These are phyloP conservation scores for Lophium mytilinum DNA, from an alignment of 495 filamentous ascomycete species.

Conservation along the genomic window DNA sequence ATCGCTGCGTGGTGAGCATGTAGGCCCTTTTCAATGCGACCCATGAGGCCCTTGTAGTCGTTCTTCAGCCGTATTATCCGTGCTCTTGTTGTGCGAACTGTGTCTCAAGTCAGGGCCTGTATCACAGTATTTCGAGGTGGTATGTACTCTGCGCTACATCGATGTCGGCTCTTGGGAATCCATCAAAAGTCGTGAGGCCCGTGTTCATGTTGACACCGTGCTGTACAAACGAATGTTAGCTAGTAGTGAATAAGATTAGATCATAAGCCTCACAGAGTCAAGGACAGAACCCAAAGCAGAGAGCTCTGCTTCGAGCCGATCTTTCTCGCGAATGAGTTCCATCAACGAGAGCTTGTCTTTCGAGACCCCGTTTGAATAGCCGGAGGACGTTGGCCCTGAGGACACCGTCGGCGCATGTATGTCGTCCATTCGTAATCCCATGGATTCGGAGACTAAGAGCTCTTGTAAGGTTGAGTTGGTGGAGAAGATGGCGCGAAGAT, in stretches of 20 bases:
- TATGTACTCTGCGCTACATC: constrained; percentile 86
- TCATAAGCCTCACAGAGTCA: constrained; percentile 57
- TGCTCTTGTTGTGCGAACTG: constrained; percentile 83
- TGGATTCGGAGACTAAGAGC: not conserved
- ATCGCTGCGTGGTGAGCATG: constrained; percentile 66
- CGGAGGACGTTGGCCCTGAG: constrained; percentile 32
- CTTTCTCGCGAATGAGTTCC: constrained; percentile 64
- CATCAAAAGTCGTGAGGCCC: constrained; percentile 77
- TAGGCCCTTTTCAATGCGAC: constrained; percentile 66
- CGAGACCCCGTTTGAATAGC: constrained; percentile 27
- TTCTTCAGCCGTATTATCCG: constrained; percentile 85
- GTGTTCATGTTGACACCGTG: constrained; percentile 93
- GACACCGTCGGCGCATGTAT: constrained; percentile 37
- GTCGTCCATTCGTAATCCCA: constrained; percentile 29
- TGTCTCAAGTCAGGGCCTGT: not conserved
- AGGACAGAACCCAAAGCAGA: constrained; percentile 77
- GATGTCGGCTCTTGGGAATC: constrained; percentile 86
- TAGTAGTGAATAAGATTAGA: not conserved
- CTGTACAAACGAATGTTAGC: constrained; percentile 37
- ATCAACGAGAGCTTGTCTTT: constrained; percentile 30
- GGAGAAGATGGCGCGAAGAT: too few species aligned
- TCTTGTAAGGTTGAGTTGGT: too few species aligned
- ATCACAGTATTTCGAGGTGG: not conserved
- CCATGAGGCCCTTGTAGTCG: constrained; percentile 88
- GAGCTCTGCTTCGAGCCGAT: constrained; percentile 74